Evolutionary conservation across 805 yeast genomes (phyloP), one percentile per base, ranked within the genome.

Genomic region (Lipomyces yamadae): DNA sequence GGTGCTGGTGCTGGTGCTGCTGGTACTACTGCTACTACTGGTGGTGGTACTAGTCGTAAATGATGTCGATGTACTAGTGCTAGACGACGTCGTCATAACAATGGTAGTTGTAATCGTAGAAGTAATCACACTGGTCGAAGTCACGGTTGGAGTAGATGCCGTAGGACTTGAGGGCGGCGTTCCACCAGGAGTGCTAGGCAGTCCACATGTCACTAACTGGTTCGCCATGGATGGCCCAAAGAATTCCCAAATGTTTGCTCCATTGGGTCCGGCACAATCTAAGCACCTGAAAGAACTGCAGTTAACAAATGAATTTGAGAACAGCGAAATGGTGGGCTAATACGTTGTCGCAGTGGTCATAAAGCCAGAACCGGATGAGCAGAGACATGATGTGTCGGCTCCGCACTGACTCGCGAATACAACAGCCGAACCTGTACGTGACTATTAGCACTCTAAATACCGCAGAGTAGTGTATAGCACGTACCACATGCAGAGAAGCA

Each of bases 401-500:
- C 32, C 33, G 53, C 65, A 62, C 8, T 45, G 52, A n/a, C 32
- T 34, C 2, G 61, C 61, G 29, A 39, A 50, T 11, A 37, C 56
- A 18, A 62, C 50, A 4, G 65, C 65, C n/a, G 65, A 62, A 8
- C 61, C 65, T 62, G 15, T 4, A 33, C 29, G 18, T 6, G n/a
- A 6, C 29, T 18, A 5, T 30, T 33, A n/a, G 13, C 15, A 7
- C 15, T n/a, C 18, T 13, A 42, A 24, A 33, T 10, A 13, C 10
- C 13, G 15, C 48, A 42, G 18, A 15, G n/a, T 39, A 11, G 48
- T 18, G 10, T 1, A 42, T 42, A 7, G 34, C 11, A 13, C 30
- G 13, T 55, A 61, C 64, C 64, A 52, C 64, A 56, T 24, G 56
- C 30, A 10, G 64, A 60, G 35, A 33, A 61, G 15, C 64, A 61